phyloP scores from a whole-genome alignment of 2,329 filamentous ascomycete species.

The Phyllosticta citrichinensis region DNA sequence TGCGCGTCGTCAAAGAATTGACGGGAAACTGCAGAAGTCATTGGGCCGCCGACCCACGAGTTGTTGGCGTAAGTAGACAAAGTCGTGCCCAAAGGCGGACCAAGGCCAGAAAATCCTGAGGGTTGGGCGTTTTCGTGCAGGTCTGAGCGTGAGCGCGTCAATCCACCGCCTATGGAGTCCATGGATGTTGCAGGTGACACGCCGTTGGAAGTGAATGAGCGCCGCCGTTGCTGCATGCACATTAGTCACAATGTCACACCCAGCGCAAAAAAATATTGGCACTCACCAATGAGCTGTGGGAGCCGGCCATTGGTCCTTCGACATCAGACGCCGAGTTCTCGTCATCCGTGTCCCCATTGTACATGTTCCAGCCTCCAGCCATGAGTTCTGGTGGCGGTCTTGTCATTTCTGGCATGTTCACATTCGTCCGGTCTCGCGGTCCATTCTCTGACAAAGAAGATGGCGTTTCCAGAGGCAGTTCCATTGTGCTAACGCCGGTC shows the following conservation, averaged over 20 bases:
- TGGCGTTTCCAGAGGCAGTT: conserved; percentile 86
- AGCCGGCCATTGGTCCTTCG: conserved; percentile 66
- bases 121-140: conserved; percentile 12
- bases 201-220: conserved; percentile 56
- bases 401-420: conserved; percentile 80
- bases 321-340: conserved; percentile 73
- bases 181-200: conserved; percentile 82
- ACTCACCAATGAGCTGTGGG: conserved; percentile 59
- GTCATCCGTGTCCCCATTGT: conserved; percentile 80
- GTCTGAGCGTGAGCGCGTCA: conserved; percentile 49
- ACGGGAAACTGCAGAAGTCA: conserved; percentile 51
- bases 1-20: conserved; percentile 89
- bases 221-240: conserved; percentile 41
- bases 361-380: conserved; percentile 53
- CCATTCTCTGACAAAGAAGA: conserved; percentile 70
- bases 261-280: conserved; percentile 14
- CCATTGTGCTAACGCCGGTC: conserved; percentile 89
- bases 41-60: conserved; percentile 29
- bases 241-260: conserved; percentile 16
- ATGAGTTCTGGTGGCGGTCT: conserved; percentile 85
- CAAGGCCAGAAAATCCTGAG: conserved; percentile 35
- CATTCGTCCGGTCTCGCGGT: conserved; percentile 78
- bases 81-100: conserved; percentile 41
- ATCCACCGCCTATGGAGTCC: conserved; percentile 72
- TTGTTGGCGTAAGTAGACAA: conserved; percentile 47